These are phyloP conservation scores for Hymenoscyphus albidus DNA, from an alignment of 2,329 filamentous ascomycete species.

Conservation along the genomic window DNA sequence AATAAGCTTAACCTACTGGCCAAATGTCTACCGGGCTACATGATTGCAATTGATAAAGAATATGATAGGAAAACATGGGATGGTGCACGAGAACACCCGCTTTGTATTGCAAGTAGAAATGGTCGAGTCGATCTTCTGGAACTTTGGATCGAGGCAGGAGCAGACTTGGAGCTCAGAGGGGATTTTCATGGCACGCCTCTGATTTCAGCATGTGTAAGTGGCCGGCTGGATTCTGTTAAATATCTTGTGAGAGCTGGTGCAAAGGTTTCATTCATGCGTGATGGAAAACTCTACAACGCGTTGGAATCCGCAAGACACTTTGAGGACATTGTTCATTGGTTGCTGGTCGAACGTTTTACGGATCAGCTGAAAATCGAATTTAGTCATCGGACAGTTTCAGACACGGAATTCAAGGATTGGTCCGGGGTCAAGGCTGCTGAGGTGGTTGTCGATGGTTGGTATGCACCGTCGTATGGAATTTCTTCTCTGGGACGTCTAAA, in stretches of 20 bases:
- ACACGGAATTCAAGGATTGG: not conserved
- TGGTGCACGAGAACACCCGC: too few species aligned
- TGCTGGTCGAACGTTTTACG: conserved; percentile 3
- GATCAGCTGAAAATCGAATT: not conserved
- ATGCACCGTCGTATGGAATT: not conserved
- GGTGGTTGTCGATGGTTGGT: not conserved
- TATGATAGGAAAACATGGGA: too few species aligned
- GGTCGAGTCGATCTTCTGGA: not conserved
- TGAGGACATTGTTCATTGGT: conserved; percentile 4
- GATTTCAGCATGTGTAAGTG: not conserved
- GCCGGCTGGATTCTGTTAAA: not conserved
- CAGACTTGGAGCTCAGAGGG: not conserved
- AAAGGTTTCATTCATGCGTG: not conserved
- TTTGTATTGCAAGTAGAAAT: not conserved
- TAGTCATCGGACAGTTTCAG: not conserved
- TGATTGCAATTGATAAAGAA: not conserved
- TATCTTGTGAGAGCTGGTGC: conserved; percentile 5
- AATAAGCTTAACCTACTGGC: not conserved
- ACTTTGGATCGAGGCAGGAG: not conserved
- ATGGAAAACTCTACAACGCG: not conserved
- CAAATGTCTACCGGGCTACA: not conserved
- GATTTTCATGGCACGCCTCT: not conserved
- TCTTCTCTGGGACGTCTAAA: not conserved
- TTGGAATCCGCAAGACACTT: not conserved
- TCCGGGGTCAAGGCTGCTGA: not conserved